Conservation (phyloP, 495 filamentous ascomycete genomes). For the Trichodelitschia bisporula region DNA sequence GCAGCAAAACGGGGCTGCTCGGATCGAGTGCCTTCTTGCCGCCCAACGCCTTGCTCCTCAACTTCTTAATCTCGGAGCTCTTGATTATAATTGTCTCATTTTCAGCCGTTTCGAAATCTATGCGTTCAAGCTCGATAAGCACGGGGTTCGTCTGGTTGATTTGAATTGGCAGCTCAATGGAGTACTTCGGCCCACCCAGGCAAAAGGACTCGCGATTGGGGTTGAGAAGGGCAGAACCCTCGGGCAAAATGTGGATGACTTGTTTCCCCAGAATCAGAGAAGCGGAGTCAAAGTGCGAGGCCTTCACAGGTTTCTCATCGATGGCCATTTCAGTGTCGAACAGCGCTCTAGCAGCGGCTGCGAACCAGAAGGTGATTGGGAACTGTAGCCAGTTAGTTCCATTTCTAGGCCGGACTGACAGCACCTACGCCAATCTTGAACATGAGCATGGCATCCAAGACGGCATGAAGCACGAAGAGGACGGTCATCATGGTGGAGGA, state of each 20-base stretch:
- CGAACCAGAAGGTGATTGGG: conserved; percentile 40
- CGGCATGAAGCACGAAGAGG: conserved; percentile 39
- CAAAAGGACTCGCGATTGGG: conserved; percentile 56
- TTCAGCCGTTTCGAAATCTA: conserved; percentile 53
- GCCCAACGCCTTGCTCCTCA: conserved; percentile 36
- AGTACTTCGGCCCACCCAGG: conserved; percentile 32
- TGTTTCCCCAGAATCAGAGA: conserved; percentile 87
- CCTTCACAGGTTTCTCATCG: conserved; percentile 69
- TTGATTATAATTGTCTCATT: conserved; percentile 57
- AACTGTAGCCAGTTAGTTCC: conserved; percentile 19
- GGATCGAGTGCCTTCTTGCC: conserved; percentile 22
- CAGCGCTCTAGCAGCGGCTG: conserved; percentile 42
- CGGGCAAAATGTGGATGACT: conserved; percentile 87
- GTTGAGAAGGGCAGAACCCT: conserved; percentile 83
- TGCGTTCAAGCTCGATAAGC: conserved; percentile 58
- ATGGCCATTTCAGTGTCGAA: conserved; percentile 83
- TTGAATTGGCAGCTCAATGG: conserved; percentile 51
- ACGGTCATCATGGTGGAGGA: conserved; percentile 40
- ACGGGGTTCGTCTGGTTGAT: conserved; percentile 84
- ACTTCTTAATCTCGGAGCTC: conserved; percentile 39
- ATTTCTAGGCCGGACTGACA: conserved; percentile 5
- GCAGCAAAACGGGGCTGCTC: conserved; percentile 27
- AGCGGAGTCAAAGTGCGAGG: conserved; percentile 62
- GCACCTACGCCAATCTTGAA: conserved; percentile 56
- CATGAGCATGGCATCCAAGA: conserved; percentile 66